Conservation (phyloP, 805 yeast genomes). For the Yamadazyma philogaea region DNA sequence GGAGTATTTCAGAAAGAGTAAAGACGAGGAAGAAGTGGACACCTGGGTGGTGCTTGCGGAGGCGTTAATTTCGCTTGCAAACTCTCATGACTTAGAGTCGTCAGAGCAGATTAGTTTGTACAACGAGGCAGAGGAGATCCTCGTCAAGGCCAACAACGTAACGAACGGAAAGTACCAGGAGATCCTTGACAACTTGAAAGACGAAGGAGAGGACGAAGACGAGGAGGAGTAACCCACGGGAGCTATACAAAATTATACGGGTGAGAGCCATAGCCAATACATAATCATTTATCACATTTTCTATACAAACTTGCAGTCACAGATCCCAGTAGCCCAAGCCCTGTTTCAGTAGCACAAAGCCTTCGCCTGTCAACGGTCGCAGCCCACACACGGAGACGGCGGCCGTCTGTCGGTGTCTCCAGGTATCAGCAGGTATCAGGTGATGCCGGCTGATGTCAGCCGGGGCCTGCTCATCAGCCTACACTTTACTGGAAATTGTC, state of each 20-base stretch:
- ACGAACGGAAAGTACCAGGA: slow-evolving; percentile 73
- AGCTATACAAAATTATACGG: background rate
- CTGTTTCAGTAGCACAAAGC: too few relatives aligned
- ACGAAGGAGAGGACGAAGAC: background rate
- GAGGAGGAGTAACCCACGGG: background rate
- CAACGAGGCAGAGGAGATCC: slow-evolving; percentile 61
- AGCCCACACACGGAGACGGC: too few relatives aligned
- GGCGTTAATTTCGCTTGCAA: slow-evolving; percentile 76
- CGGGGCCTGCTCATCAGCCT: slow-evolving; percentile 12
- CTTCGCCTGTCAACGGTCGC: too few relatives aligned
- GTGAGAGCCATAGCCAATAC: too few relatives aligned
- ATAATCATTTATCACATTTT: background rate
- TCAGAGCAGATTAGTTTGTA: slow-evolving; percentile 67
- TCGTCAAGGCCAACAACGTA: slow-evolving; percentile 73
- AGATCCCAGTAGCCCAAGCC: too few relatives aligned
- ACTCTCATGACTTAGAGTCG: slow-evolving; percentile 62
- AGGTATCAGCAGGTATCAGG: too few relatives aligned
- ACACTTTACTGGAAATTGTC: slow-evolving; percentile 51
- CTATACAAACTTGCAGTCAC: background rate
- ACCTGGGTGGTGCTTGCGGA: slow-evolving; percentile 85
- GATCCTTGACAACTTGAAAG: slow-evolving; percentile 51
- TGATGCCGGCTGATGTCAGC: background rate
- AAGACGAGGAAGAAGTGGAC: slow-evolving; percentile 54
- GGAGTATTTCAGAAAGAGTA: slow-evolving; percentile 53
- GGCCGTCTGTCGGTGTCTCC: too few relatives aligned